Base-by-base conservation (phyloP, 805 yeast species). In the Brettanomyces anomalus region DNA sequence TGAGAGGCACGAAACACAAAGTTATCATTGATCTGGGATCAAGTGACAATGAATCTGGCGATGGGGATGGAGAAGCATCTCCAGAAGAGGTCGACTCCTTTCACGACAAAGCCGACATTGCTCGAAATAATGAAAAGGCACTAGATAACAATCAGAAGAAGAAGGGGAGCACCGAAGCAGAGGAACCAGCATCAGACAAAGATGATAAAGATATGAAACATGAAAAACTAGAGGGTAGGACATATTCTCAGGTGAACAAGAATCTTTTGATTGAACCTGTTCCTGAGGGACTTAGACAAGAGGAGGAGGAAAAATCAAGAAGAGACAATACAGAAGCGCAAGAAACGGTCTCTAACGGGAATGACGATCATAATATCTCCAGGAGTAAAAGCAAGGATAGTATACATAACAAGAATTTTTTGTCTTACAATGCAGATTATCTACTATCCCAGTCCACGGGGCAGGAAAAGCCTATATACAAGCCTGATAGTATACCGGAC, bases 381-480 rank as follows among this genome's bases (percentile, higher is more conserved):
- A 24, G 10, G 10, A 11, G 10, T 7, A 24, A 24, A 11, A 24
- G 28, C 28, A 24, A 24, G 10, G 10, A 24, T 11, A 24, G 10
- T 24, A 11, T 2, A 11, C 6, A 24, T 24, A 11, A 24, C 10
- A 24, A 24, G 3, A 24, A 15, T 34, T 15, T 6, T 5, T 11
- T 19, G 14, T 32, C 41, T 5, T 44, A 46, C 16, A 21, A 43
- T 18, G 41, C 46, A 38, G 33, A 43, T 7, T 48, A 55, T 17
- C 44, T 57, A 13, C 57, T 74, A 4, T 73, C 79, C 3, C 79
- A 74, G 49, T 72, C 79, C 0, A 72, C 76, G 0, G 79, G 79
- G 0, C 64, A 68, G 33, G 77, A 72, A 32, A 55, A 68, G 41
- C 64, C 63, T 3, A 41, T 54, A 2, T 44, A 40, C 33, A 41